These are phyloP conservation scores for Puccinia triticina DNA, from an alignment of 1,284 basidiomycete species.

Conservation along the genomic window DNA sequence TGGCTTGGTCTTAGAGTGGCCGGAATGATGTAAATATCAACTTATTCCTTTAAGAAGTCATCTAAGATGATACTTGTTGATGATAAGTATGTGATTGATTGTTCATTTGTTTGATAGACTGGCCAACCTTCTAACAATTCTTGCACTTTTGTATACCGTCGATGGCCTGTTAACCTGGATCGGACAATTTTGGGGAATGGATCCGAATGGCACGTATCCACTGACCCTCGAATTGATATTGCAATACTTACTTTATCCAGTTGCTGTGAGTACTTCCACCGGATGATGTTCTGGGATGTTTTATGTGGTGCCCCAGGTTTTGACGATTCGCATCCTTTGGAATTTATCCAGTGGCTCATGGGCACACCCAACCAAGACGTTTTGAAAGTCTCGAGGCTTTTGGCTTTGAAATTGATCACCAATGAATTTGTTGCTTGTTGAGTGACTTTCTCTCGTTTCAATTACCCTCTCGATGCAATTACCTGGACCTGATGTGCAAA, in stretches of 20 bases:
- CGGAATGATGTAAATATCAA: constrained; percentile 71
- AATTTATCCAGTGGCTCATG: constrained; percentile 71
- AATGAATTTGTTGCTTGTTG: constrained; percentile 66
- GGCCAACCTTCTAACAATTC: constrained; percentile 65
- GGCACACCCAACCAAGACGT: constrained; percentile 63
- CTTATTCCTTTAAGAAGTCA: not conserved
- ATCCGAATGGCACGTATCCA: constrained; percentile 61
- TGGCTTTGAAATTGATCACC: constrained; percentile 82
- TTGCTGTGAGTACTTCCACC: constrained; percentile 63
- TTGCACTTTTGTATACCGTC: constrained; percentile 76
- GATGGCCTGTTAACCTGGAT: constrained; percentile 88
- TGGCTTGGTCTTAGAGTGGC: constrained; percentile 82
- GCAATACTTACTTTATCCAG: constrained; percentile 80
- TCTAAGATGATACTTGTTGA: constrained; percentile 66
- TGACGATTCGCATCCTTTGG: not conserved
- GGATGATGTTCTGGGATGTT: not conserved
- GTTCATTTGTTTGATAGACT: constrained; percentile 54
- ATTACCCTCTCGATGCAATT: not conserved
- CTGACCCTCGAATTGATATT: constrained; percentile 82
- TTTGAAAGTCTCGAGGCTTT: constrained; percentile 64
- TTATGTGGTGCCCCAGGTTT: not conserved
- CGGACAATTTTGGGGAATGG: constrained; percentile 80
- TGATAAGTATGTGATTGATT: constrained; percentile 63
- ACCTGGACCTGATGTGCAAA: not conserved
- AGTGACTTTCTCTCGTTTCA: constrained; percentile 4